Percentiles rank a stretch among this genome's conserved stretches.
Conservation (phyloP, 2,329 filamentous ascomycete species). For the Colletotrichum spinosum region DNA sequence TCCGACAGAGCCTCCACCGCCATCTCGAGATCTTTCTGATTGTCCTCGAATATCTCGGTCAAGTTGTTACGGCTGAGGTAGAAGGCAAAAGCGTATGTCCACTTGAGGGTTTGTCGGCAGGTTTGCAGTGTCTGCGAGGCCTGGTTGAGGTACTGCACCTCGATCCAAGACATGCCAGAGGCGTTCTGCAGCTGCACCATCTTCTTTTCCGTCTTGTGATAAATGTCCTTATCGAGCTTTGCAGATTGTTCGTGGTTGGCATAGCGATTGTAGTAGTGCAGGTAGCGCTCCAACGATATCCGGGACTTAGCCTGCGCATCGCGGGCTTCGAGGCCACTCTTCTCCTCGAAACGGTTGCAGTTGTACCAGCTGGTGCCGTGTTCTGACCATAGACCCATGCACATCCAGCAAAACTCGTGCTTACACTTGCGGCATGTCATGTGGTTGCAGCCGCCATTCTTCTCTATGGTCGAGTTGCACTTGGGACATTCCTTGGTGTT, state of each 20-base stretch:
- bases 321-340: conserved; percentile 89
- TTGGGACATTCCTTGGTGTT: conserved; percentile 99
- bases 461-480: conserved; percentile 97
- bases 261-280: conserved; percentile 99
- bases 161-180: conserved; percentile 98
- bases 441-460: conserved; percentile 98
- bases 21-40: conserved; percentile 97
- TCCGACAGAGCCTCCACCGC: conserved; percentile 97
- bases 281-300: conserved; percentile 91
- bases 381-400: conserved; percentile 98
- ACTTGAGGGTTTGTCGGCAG: conserved; percentile 98
- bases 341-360: conserved; percentile 97
- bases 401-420: conserved; percentile 99
- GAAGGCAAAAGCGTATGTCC: conserved; percentile 99
- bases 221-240: conserved; percentile 95
- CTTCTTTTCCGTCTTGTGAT: conserved; percentile 97
- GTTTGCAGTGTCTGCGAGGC: conserved; percentile 94
- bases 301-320: conserved; percentile 93
- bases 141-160: conserved; percentile 95
- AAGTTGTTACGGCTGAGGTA: conserved; percentile 96
- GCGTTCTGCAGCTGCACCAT: conserved; percentile 96
- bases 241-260: conserved; percentile 99
- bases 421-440: conserved; percentile 98
- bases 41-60: conserved; percentile 98
- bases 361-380: conserved; percentile 99